phyloP scores from a whole-genome alignment of 352 stramenopile species.

The Globisporangium spiculum region DNA sequence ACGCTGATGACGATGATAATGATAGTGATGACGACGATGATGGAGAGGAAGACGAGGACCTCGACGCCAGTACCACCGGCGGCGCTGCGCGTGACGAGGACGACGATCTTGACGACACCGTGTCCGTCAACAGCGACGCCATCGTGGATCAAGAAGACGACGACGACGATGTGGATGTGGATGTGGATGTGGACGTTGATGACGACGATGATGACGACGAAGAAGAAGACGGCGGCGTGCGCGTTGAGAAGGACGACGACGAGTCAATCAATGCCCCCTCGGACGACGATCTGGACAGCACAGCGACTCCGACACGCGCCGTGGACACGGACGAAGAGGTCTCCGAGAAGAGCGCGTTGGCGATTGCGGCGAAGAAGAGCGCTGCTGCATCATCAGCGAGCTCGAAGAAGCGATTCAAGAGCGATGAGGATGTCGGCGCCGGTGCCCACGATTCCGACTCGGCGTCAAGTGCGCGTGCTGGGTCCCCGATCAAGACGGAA shows the following conservation, averaged over 20 bases:
- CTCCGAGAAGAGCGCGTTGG: background rate
- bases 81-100: conserved; percentile 20
- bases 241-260: conserved; percentile 75
- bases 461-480: conserved; percentile 20
- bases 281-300: conserved; percentile 74
- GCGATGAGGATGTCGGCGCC: background rate
- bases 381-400: background rate
- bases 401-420: background rate
- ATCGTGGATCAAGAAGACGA: conserved; percentile 18
- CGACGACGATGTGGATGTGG: conserved; percentile 51
- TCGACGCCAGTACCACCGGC: conserved; percentile 12
- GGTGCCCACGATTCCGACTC: conserved; percentile 32
- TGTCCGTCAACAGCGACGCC: background rate
- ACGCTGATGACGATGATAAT: conserved; percentile 36
- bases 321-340: conserved; percentile 46
- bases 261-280: conserved; percentile 70
- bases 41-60: conserved; percentile 25
- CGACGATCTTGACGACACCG: conserved; percentile 24
- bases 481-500: conserved; percentile 22
- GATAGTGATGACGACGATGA: conserved; percentile 36
- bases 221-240: conserved; percentile 48
- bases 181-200: conserved; percentile 68
- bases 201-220: conserved; percentile 42
- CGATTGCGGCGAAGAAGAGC: background rate
- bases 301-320: conserved; percentile 41